Evolutionary conservation across 2,329 filamentous ascomycete genomes (phyloP), one percentile per base, ranked within the genome.

Genomic region (Aureobasidium musti): DNA sequence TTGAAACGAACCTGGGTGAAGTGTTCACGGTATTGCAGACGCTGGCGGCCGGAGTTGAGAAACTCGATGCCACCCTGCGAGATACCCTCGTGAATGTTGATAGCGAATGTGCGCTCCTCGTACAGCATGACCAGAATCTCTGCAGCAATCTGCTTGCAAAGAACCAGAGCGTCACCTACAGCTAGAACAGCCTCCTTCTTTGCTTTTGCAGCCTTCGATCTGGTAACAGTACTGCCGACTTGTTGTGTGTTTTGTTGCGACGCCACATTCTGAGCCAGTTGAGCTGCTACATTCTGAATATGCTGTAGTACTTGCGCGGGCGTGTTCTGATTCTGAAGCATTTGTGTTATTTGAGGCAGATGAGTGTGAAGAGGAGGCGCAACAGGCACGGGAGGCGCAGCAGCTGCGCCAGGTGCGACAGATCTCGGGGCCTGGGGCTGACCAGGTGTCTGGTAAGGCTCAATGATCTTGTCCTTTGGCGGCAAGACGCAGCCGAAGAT

Each of bases 1-100:
- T 52, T 63, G 68, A 75, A 76, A 28, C 72, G 72, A 10, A 61
- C 61, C 49, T 75, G 73, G 30, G 53, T 37, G 21, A 67, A 66
- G 17, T 69, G 59, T 3, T 70, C 67, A 26, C 67, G 68, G 63
- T 73, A 63, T 37, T 74, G 73, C 1, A 76, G 69, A 7, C 70
- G 72, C 67, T 76, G 74, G 41, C 72, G 70, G 13, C 74, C 73
- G 19, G 69, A 61, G 54, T 76, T 66, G 23, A 75, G 68, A 53
- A 75, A 72, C 57, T 76, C 74, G 64, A 75, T 69, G 23, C 74
- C 74, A 11, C 72, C 73, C 68, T 74, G 74, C 21, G 57, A 63
- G 65, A 72, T 72, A 68, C 54, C 65, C 11, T 67, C 56, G 28
- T 61, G 39, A 28, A 67, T 28, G 33, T 67, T 45, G 35, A 67